Evolutionary conservation across 2,329 filamentous ascomycete species (phyloP).

Genomic region (Amylocarpus encephaloides): DNA sequence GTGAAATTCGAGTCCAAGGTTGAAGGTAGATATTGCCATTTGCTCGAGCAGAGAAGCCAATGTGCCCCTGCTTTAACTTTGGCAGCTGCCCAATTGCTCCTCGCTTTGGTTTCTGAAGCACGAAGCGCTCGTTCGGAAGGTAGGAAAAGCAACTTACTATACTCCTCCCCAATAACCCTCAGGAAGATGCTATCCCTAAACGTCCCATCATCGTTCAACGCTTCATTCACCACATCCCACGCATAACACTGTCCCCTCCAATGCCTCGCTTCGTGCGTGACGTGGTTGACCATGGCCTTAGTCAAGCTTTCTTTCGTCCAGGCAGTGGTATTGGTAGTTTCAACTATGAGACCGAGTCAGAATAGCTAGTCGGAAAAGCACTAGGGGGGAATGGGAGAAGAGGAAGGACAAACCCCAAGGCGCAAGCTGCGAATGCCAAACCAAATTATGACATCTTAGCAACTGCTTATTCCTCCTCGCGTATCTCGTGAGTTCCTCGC

Average conservation of each 20-base stretch:
- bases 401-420: conserved; percentile 39
- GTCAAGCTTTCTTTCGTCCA: conserved; percentile 54
- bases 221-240: conserved; percentile 64
- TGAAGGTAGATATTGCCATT: too few relatives aligned
- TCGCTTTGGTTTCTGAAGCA: too few relatives aligned
- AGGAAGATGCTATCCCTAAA: conserved; percentile 46
- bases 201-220: conserved; percentile 50
- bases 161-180: conserved; percentile 48
- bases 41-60: too few relatives aligned
- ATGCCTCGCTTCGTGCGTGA: conserved; percentile 50
- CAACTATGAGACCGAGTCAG: neutral
- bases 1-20: too few relatives aligned
- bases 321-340: conserved; percentile 20
- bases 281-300: conserved; percentile 50
- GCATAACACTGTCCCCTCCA: conserved; percentile 54
- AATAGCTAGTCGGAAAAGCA: neutral
- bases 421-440: conserved; percentile 47
- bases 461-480: conserved; percentile 44
- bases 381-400: neutral
- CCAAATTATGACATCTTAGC: conserved; percentile 57
- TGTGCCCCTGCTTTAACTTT: too few relatives aligned
- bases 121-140: too few relatives aligned
- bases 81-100: too few relatives aligned
- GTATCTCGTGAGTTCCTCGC: conserved; percentile 46
- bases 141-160: conserved; percentile 21